Percentiles rank a stretch among this genome's conserved stretches.
phyloP scores from a whole-genome alignment of 176 grass and related monocot genomes.

The Echinochloa phyllopogon region DNA sequence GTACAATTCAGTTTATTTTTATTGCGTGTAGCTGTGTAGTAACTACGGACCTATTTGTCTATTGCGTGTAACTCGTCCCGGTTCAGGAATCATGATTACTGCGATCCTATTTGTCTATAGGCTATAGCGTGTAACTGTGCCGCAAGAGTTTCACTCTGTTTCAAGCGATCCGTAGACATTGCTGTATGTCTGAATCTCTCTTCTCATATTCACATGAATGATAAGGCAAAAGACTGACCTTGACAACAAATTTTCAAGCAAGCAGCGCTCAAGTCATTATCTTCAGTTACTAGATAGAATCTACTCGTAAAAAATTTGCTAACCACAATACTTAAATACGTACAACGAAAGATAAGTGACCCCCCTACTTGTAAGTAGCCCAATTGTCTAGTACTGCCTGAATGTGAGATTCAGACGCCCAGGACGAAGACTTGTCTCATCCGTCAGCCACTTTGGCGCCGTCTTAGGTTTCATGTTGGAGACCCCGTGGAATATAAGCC shows the following conservation, averaged over 20 bases:
- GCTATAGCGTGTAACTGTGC: too few relatives aligned
- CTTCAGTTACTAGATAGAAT: background rate
- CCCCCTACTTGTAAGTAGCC: background rate
- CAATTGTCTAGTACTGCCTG: conserved; percentile 40
- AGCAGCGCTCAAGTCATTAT: background rate
- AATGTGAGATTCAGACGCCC: conserved; percentile 70
- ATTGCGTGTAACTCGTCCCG: too few relatives aligned
- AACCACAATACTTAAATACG: background rate
- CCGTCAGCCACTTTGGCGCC: conserved; percentile 33
- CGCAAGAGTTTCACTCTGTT: too few relatives aligned
- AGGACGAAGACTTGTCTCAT: conserved; percentile 54
- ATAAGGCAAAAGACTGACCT: background rate
- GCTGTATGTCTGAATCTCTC: too few relatives aligned
- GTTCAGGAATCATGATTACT: too few relatives aligned
- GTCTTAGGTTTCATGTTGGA: conserved; percentile 35
- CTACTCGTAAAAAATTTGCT: background rate
- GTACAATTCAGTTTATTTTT: background rate
- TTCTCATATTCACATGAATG: background rate
- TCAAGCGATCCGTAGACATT: too few relatives aligned
- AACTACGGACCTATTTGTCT: too few relatives aligned
- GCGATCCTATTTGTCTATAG: too few relatives aligned
- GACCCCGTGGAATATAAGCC: conserved; percentile 58
- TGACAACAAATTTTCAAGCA: background rate
- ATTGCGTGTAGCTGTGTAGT: too few relatives aligned
- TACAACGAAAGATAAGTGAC: background rate